Evolutionary conservation across 495 filamentous ascomycete genomes (phyloP).

Genomic region (Aspergillus campestris): DNA sequence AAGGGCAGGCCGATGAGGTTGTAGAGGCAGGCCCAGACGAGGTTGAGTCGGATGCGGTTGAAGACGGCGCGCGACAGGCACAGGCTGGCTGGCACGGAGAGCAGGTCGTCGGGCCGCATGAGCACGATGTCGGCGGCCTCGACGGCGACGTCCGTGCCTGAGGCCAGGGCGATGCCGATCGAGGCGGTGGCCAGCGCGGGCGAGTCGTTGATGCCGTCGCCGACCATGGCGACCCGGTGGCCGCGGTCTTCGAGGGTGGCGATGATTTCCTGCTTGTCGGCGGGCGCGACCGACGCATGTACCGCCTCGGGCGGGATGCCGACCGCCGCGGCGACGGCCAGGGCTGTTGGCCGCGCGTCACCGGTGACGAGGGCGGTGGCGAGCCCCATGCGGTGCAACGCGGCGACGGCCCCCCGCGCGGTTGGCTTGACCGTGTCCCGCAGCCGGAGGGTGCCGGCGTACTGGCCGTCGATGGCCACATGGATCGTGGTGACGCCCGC

Average conservation of each 20-base stretch:
- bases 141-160: constrained; percentile 94
- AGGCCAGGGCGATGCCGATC: constrained; percentile 85
- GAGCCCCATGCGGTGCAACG: constrained; percentile 74
- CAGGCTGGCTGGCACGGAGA: constrained; percentile 82
- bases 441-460: constrained; percentile 73
- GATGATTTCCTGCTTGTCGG: constrained; percentile 82
- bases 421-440: constrained; percentile 85
- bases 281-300: constrained; percentile 74
- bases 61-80: constrained; percentile 82
- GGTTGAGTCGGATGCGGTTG: constrained; percentile 84
- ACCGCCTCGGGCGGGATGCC: constrained; percentile 70
- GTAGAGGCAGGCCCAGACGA: constrained; percentile 86
- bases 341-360: constrained; percentile 73
- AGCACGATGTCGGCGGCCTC: constrained; percentile 95
- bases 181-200: constrained; percentile 88
- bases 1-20: constrained; percentile 90
- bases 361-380: constrained; percentile 88
- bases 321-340: constrained; percentile 72
- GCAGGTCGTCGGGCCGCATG: constrained; percentile 84
- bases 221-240: constrained; percentile 88
- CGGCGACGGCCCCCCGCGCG: constrained; percentile 74
- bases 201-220: constrained; percentile 98
- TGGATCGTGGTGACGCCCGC: constrained; percentile 83
- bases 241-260: constrained; percentile 61
- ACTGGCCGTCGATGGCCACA: constrained; percentile 72